These are phyloP conservation scores for Solanum ahanhuiri DNA, from an alignment of 257 asterid genomes.

Conservation along the genomic window DNA sequence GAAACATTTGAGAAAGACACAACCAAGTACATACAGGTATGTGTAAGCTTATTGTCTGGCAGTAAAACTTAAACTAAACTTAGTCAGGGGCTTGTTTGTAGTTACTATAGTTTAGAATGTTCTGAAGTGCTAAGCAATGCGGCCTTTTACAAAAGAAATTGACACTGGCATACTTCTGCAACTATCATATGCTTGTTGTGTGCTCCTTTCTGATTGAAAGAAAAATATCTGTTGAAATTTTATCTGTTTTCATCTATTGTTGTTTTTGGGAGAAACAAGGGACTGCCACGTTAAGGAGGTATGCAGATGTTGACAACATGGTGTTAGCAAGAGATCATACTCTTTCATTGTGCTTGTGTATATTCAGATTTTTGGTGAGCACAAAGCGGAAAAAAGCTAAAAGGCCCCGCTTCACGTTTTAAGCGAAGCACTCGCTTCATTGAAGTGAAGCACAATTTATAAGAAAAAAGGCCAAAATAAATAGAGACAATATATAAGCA, in stretches of 20 bases:
- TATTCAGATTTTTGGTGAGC: background rate
- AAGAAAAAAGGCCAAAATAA: background rate
- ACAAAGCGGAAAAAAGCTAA: background rate
- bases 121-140: background rate
- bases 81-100: background rate
- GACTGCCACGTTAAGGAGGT: background rate
- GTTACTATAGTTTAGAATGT: background rate
- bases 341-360: background rate
- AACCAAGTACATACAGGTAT: slow-evolving; percentile 78
- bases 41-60: background rate
- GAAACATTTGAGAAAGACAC: slow-evolving; percentile 97
- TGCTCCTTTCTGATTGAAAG: background rate
- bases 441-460: background rate
- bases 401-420: background rate
- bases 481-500: background rate
- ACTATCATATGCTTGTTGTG: background rate
- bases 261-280: background rate
- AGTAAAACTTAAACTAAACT: background rate
- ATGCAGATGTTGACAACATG: background rate
- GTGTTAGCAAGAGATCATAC: background rate
- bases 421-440: background rate
- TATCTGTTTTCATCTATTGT: background rate
- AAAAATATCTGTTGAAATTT: background rate
- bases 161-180: background rate
- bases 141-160: background rate